phyloP scores from a whole-genome alignment of 2,329 filamentous ascomycete genomes.

The Eutypella sp. region DNA sequence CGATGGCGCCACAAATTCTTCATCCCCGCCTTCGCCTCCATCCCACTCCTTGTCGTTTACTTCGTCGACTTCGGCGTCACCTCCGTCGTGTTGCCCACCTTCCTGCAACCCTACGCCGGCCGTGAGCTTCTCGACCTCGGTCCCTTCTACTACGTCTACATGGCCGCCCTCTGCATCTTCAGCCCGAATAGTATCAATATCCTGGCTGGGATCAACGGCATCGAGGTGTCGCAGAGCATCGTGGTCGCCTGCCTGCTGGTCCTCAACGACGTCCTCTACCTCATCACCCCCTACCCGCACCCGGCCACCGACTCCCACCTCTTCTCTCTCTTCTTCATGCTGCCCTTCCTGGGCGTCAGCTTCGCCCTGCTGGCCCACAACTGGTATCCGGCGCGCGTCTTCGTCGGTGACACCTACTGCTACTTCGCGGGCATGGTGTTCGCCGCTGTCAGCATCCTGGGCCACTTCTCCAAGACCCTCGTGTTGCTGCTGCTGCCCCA shows the following conservation, averaged over 20 bases:
- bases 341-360: slow-evolving; percentile 92
- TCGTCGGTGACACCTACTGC: slow-evolving; percentile 98
- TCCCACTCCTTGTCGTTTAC: slow-evolving; percentile 93
- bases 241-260: slow-evolving; percentile 81
- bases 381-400: slow-evolving; percentile 91
- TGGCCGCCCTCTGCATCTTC: slow-evolving; percentile 95
- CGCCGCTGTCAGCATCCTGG: slow-evolving; percentile 91
- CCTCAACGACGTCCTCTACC: slow-evolving; percentile 84
- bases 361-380: slow-evolving; percentile 84
- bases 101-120: slow-evolving; percentile 78
- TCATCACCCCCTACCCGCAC: slow-evolving; percentile 78
- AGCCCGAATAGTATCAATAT: slow-evolving; percentile 99
- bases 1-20: slow-evolving; percentile 98
- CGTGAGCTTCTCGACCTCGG: slow-evolving; percentile 74
- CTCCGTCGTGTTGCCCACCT: slow-evolving; percentile 84
- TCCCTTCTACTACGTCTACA: slow-evolving; percentile 87
- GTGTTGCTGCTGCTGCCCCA: slow-evolving; percentile 87
- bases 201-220: slow-evolving; percentile 97
- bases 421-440: slow-evolving; percentile 99
- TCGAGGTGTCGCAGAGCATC: slow-evolving; percentile 91
- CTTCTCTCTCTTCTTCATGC: slow-evolving; percentile 89
- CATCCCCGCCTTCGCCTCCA: slow-evolving; percentile 88
- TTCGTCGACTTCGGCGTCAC: slow-evolving; percentile 98
- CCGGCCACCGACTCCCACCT: slow-evolving; percentile 93
- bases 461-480: slow-evolving; percentile 96